These are phyloP conservation scores for Lipomyces starkeyi DNA, from an alignment of 805 yeast genomes.

Conservation along the genomic window DNA sequence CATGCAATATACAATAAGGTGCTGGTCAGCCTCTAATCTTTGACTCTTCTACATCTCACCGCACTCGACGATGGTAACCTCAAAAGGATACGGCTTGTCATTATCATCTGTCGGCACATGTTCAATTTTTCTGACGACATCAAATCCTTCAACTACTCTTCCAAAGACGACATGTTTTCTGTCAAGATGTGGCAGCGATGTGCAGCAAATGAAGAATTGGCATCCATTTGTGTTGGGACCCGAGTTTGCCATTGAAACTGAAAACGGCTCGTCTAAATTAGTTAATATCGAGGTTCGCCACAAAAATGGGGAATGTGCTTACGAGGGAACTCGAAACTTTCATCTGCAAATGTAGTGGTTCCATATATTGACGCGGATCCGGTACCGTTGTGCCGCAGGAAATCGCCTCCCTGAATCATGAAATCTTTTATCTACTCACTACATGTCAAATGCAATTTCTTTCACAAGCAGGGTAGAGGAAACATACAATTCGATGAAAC, in stretches of 20 bases:
- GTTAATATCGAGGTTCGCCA: neutral
- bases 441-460: neutral
- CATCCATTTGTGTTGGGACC: conserved; percentile 68
- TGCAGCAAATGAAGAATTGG: conserved; percentile 58
- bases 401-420: conserved; percentile 58
- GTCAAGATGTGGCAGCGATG: conserved; percentile 50
- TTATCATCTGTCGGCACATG: conserved; percentile 45
- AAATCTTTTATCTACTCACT: conserved; percentile 48
- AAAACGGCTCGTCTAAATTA: conserved; percentile 47
- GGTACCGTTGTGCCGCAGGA: conserved; percentile 53
- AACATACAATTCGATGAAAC: conserved; percentile 36
- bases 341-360: conserved; percentile 52
- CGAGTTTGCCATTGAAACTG: conserved; percentile 65
- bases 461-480: neutral
- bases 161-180: conserved; percentile 60
- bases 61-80: conserved; percentile 46
- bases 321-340: conserved; percentile 49
- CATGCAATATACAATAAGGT: neutral
- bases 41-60: conserved; percentile 46
- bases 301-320: conserved; percentile 13
- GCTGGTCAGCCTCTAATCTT: neutral
- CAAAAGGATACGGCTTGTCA: conserved; percentile 45
- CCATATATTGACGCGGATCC: conserved; percentile 55
- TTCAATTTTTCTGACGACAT: conserved; percentile 45
- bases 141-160: conserved; percentile 53